Percentiles rank a stretch among this genome's conserved stretches.
These are phyloP conservation scores for Neoarthrinium moseri DNA, from an alignment of 2,329 filamentous ascomycete genomes.

Conservation along the genomic window DNA sequence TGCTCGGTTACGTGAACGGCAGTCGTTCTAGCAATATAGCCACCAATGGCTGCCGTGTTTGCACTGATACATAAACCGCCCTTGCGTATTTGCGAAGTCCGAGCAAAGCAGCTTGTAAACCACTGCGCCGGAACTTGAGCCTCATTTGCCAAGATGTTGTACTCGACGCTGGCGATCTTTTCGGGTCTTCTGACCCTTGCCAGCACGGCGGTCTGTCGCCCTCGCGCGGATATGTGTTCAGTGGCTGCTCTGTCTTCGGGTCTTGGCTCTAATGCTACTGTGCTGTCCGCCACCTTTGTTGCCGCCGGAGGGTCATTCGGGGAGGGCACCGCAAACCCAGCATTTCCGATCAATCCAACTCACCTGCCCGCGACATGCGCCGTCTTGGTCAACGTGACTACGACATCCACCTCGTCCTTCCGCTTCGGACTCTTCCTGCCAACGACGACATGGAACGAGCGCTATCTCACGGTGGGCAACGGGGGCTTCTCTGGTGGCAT, in stretches of 20 bases:
- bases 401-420: constrained; percentile 24
- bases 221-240: too few relatives aligned
- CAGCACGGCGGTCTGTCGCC: too few relatives aligned
- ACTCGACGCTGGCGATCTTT: neutral
- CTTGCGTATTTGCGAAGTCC: too few relatives aligned
- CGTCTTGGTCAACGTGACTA: constrained; percentile 26
- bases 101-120: too few relatives aligned
- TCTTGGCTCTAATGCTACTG: constrained; percentile 6
- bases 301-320: constrained; percentile 5
- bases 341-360: constrained; percentile 24
- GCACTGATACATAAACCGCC: too few relatives aligned
- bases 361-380: constrained; percentile 31
- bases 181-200: too few relatives aligned
- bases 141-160: too few relatives aligned
- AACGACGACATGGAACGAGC: constrained; percentile 26
- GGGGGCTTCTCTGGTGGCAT: constrained; percentile 31
- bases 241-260: too few relatives aligned
- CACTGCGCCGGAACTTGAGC: too few relatives aligned
- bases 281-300: neutral
- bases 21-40: too few relatives aligned
- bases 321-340: constrained; percentile 4
- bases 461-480: constrained; percentile 31
- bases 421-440: constrained; percentile 32
- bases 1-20: too few relatives aligned
- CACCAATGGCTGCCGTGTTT: too few relatives aligned